Percentiles rank a stretch among this genome's conserved stretches.
phyloP scores from a whole-genome alignment of 192 early-diverging fungal genomes.

The Coemansia brasiliensis region DNA sequence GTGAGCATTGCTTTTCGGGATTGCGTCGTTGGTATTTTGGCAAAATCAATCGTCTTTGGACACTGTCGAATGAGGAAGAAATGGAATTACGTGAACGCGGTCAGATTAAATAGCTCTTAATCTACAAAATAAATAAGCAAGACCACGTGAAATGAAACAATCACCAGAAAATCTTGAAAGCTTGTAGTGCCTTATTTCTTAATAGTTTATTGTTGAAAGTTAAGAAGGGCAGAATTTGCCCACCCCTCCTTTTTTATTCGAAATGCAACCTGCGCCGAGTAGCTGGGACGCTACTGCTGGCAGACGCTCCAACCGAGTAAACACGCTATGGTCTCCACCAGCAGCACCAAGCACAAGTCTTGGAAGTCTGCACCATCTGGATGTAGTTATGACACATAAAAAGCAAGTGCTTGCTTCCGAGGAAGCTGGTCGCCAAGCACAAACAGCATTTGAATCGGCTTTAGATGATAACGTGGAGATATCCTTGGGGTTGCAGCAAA shows the following conservation, averaged over 20 bases:
- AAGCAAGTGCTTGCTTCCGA: too few species aligned
- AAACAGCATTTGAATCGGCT: too few species aligned
- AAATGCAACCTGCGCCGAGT: background rate
- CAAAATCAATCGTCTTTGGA: constrained; percentile 42
- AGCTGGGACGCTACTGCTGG: background rate
- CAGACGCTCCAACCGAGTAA: background rate
- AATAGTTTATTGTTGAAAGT: too few species aligned
- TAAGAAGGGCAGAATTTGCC: too few species aligned
- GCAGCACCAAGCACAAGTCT: background rate
- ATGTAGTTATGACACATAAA: background rate
- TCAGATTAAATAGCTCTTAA: constrained; percentile 19
- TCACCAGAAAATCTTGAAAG: too few species aligned
- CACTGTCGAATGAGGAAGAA: constrained; percentile 47
- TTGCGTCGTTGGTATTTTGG: constrained; percentile 49
- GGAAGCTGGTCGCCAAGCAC: too few species aligned
- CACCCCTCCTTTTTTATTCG: too few species aligned
- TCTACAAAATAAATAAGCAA: too few species aligned
- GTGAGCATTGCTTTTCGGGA: constrained; percentile 42
- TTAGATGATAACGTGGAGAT: constrained; percentile 38
- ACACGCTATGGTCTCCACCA: background rate
- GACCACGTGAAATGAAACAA: background rate
- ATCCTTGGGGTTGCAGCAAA: constrained; percentile 32
- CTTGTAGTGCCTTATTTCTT: too few species aligned
- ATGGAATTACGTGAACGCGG: constrained; percentile 50
- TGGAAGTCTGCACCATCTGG: constrained; percentile 3